Evolutionary conservation across 495 filamentous ascomycete species (phyloP), one percentile per base, ranked within the genome.

Genomic region (Penicillium tannophilum): DNA sequence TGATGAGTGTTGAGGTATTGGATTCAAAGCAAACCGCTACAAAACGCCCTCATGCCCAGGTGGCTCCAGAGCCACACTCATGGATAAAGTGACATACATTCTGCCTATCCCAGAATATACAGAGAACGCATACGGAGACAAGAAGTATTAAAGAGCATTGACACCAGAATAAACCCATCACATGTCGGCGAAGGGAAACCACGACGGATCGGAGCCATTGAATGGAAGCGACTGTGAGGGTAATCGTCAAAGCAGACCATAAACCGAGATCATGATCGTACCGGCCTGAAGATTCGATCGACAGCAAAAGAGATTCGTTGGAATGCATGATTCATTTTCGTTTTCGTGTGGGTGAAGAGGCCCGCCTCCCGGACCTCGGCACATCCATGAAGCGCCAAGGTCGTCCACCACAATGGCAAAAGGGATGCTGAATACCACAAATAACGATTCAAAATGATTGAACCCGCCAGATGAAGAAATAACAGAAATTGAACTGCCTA

Each of bases 331-430:
- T 41, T 41, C 39, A 41, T 41, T 41, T 51, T 57, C 58, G 60
- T 68, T 62, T 55, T 58, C 41, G 50, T 64, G 57, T 46, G 36
- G 28, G 47, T 43, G 30, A 51, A 53, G 14, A 47, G 44, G 35
- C 30, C 48, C 45, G 54, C 33, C 33, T 49, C 41, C 31, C 45
- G 59, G 35, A 60, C 64, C 67, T 70, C 60, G 62, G 49, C 49
- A 52, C 10, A 52, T 41, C 30, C 49, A 39, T 41, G 33, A 52
- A 11, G 31, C 16, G 43, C 46, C 46, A 49, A 49, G 26, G 26
- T 36, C 36, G 44, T 44, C 39, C 19, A 28, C 41, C 12, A 30
- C 16, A n/a, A 49, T 49, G 46, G 26, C 11, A 9, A n/a, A 30
- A 3, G 26, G 14, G 5, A n/a, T 49, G 46, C 46, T 33, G n/a